Percentiles rank a stretch among this genome's conserved stretches.
These are phyloP conservation scores for Mortierella sp. DNA, from an alignment of 371 early-diverging fungal species.

Conservation along the genomic window DNA sequence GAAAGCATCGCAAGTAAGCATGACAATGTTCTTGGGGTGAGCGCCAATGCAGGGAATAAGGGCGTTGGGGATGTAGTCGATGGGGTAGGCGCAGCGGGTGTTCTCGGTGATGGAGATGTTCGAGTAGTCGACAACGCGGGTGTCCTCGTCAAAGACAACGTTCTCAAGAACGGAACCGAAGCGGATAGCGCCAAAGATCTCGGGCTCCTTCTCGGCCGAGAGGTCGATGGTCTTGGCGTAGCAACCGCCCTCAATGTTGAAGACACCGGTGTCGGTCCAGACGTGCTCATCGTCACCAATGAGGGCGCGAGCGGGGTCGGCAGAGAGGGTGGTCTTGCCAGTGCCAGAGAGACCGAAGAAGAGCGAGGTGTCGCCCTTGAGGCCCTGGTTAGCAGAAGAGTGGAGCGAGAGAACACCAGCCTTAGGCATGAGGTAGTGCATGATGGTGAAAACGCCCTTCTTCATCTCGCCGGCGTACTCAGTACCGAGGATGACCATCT, in stretches of 20 bases:
- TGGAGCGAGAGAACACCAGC: constrained; percentile 96
- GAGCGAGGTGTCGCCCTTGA: constrained; percentile 91
- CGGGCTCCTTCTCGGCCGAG: constrained; percentile 96
- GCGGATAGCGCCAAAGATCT: constrained; percentile 94
- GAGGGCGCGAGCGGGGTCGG: constrained; percentile 93
- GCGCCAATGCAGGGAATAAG: constrained; percentile 94
- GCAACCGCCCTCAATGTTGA: constrained; percentile 99
- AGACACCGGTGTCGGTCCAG: constrained; percentile 95
- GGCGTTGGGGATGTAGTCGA: constrained; percentile 95
- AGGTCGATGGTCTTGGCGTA: constrained; percentile 97
- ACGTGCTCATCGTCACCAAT: constrained; percentile 99
- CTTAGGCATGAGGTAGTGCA: constrained; percentile 98
- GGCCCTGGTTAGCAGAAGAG: constrained; percentile 96
- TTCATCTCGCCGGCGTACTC: constrained; percentile 99
- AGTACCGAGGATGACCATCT: constrained; percentile 95
- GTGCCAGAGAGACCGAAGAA: constrained; percentile 99
- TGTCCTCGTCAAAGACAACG: constrained; percentile 85
- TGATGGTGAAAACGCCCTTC: constrained; percentile 97
- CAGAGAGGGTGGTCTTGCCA: constrained; percentile 97
- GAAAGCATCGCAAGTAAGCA: constrained; percentile 98
- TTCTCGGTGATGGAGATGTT: constrained; percentile 92
- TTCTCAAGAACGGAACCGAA: constrained; percentile 97
- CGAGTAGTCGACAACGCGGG: constrained; percentile 89
- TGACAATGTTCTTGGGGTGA: constrained; percentile 96
- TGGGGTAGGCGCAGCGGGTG: constrained; percentile 97